phyloP scores from a whole-genome alignment of 1,284 basidiomycete genomes.

The Flammula alnicola region DNA sequence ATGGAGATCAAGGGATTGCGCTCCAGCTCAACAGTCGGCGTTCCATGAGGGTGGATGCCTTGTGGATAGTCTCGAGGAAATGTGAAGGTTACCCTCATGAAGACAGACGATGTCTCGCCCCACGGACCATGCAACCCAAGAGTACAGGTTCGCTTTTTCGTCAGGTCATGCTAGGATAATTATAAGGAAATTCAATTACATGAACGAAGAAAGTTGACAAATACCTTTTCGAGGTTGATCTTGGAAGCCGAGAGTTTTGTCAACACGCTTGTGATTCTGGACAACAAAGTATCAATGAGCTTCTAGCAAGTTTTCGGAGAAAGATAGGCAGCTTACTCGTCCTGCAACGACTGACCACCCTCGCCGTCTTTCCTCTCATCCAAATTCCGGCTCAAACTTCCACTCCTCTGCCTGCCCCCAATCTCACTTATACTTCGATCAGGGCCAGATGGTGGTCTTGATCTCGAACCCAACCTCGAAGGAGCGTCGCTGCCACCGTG shows the following conservation, averaged over 20 bases:
- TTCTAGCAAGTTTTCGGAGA: background rate
- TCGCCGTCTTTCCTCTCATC: constrained; percentile 46
- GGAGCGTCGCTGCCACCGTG: constrained; percentile 46
- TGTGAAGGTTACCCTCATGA: constrained; percentile 88
- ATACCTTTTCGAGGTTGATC: constrained; percentile 85
- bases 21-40: constrained; percentile 83
- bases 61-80: constrained; percentile 88
- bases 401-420: constrained; percentile 41
- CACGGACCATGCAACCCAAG: constrained; percentile 90
- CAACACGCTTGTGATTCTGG: constrained; percentile 78
- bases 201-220: constrained; percentile 15
- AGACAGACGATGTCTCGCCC: constrained; percentile 81
- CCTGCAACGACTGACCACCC: constrained; percentile 67
- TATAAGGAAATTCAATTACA: constrained; percentile 12
- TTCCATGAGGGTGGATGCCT: constrained; percentile 59
- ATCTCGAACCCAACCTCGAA: constrained; percentile 38
- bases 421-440: constrained; percentile 22
- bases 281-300: background rate
- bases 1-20: constrained; percentile 80
- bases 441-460: constrained; percentile 20
- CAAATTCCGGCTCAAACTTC: constrained; percentile 42
- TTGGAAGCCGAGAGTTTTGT: constrained; percentile 73
- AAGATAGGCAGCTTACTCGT: constrained; percentile 63
- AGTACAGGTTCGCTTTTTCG: constrained; percentile 82
- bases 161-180: constrained; percentile 71